Evolutionary conservation across 1,284 basidiomycete genomes (phyloP).

Genomic region (Apiotrichum mycotoxinovorans): DNA sequence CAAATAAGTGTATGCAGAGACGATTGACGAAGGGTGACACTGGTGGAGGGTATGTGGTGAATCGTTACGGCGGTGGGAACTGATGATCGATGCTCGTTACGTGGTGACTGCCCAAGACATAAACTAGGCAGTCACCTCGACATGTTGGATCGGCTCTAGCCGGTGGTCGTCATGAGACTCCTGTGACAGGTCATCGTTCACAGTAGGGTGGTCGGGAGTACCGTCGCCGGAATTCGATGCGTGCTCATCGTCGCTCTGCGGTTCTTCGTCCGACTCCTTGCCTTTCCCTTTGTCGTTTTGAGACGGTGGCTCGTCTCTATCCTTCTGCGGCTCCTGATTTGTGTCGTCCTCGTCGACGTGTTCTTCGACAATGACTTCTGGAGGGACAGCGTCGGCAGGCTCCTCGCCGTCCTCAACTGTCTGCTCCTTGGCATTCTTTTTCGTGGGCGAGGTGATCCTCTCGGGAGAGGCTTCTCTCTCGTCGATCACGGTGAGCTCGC

Average conservation of each 20-base stretch:
- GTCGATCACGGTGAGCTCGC: constrained; percentile 48
- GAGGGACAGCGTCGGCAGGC: neutral
- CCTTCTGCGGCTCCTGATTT: neutral
- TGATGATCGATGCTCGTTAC: neutral
- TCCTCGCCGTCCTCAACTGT: neutral
- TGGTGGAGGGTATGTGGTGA: neutral
- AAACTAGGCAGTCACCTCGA: constrained; percentile 1
- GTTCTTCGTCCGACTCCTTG: neutral
- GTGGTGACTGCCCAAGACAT: neutral
- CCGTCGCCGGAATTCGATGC: neutral
- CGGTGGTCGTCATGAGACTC: neutral
- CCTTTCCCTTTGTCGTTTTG: neutral
- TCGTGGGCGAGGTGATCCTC: neutral
- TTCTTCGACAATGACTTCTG: neutral
- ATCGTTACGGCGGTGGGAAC: neutral
- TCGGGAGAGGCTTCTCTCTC: constrained; percentile 24
- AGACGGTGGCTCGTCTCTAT: neutral
- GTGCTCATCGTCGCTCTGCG: neutral
- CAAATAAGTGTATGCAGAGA: neutral
- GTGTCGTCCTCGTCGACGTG: neutral
- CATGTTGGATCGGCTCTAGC: neutral
- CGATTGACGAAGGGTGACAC: neutral
- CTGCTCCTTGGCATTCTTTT: neutral
- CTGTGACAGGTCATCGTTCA: constrained; percentile 2
- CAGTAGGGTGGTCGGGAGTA: neutral